Evolutionary conservation across 1,139 yeast genomes (phyloP), one percentile per base, ranked within the genome.

Genomic region (Lodderomyces beijingensis): DNA sequence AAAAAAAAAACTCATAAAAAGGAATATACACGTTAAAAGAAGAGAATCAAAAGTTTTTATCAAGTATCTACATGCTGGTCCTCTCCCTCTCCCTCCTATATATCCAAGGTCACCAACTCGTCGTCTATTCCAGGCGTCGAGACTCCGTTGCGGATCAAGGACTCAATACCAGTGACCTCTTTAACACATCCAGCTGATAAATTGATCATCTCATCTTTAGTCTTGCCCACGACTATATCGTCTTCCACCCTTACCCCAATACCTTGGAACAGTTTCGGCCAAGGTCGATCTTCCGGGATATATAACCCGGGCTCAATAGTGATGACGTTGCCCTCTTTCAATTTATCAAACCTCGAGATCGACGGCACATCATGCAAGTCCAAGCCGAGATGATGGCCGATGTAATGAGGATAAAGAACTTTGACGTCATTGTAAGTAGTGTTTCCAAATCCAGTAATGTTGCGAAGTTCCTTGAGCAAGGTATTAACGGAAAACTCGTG

Each of bases 231-330:
- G 1, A 84, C 91, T 20, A 85, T 67, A 53, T 91, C 91, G 59
- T 93, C 99, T 55, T 93, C 99, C 22, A 93, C 84, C 48, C 99
- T 76, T 16, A 93, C 82, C 2, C 98, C 99, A 39, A 93, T 82
- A 15, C 93, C 93, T 46, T 87, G 82, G 61, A 75, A 89, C 48
- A 77, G 78, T 42, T 74, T 70, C 25, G 98, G 97, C 72, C 80
- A 89, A 41, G 65, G 68, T 28, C 65, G 68, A 38, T 71, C 73
- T 43, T 64, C 62, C 1, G 97, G 97, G 28, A 93, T 75, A 53
- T 91, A 91, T 23, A 91, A 71, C 16, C 98, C 98, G 0, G 98
- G 98, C 53, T 91, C 98, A 20, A 91, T 78, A 1, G 98, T 91
- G 28, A 91, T 67, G 3, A 91, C 96, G 47, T 82, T 87, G 3